Evolutionary conservation across 2,329 filamentous ascomycete species (phyloP).

Genomic region (Mycosphaerella sp.): DNA sequence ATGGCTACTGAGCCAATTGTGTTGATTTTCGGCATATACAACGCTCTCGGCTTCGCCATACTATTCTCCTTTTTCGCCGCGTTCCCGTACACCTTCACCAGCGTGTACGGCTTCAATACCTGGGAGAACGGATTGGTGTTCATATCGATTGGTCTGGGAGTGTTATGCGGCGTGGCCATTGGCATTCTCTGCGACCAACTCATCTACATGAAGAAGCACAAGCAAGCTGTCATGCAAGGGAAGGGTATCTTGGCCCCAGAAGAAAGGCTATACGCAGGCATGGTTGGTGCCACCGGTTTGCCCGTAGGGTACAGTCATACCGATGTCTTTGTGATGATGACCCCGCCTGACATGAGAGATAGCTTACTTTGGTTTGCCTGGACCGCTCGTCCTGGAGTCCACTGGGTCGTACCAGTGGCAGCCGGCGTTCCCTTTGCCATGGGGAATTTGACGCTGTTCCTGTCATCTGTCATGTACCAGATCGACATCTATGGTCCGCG

Average conservation of each 20-base stretch:
- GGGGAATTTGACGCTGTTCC: slow-evolving; percentile 32
- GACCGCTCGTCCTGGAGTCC: slow-evolving; percentile 32
- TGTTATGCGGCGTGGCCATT: slow-evolving; percentile 49
- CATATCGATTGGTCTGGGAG: slow-evolving; percentile 61
- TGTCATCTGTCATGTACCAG: slow-evolving; percentile 39
- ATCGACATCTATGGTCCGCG: slow-evolving; percentile 49
- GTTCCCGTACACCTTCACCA: slow-evolving; percentile 49
- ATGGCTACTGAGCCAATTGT: slow-evolving; percentile 37
- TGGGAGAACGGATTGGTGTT: slow-evolving; percentile 75
- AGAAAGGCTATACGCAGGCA: slow-evolving; percentile 32
- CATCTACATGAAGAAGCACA: slow-evolving; percentile 34
- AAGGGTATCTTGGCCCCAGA: slow-evolving; percentile 29
- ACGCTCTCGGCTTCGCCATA: slow-evolving; percentile 29
- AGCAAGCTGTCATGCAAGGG: slow-evolving; percentile 27
- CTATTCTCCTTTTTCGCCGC: slow-evolving; percentile 33
- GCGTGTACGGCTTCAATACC: slow-evolving; percentile 66
- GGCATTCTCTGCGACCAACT: slow-evolving; percentile 33
- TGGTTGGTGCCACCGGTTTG: slow-evolving; percentile 33
- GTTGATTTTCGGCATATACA: slow-evolving; percentile 29
- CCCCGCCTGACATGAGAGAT: slow-evolving; percentile 4
- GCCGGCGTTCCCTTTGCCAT: slow-evolving; percentile 31
- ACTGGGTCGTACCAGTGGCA: slow-evolving; percentile 37
- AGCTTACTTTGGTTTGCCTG: slow-evolving; percentile 39
- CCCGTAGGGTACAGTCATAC: slow-evolving; percentile 26
- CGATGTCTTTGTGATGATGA: not conserved